Percentiles rank a stretch among this genome's conserved stretches.
Conservation (phyloP, 1,284 basidiomycete species). For the Ustanciosporium gigantosporum region DNA sequence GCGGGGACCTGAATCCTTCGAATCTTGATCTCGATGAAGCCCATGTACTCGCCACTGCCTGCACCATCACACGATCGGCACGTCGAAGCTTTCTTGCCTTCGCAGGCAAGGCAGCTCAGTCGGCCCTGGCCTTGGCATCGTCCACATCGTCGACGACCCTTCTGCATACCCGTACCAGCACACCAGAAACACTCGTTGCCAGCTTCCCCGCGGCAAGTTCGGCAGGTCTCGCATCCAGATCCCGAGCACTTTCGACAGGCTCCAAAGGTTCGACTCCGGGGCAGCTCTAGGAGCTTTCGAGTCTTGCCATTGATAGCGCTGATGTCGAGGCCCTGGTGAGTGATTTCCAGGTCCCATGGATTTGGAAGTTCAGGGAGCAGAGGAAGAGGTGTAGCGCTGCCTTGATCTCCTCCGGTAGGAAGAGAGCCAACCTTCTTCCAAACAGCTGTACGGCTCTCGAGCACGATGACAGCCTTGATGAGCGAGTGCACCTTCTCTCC, state of each 20-base stretch:
- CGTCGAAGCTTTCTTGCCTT: conserved; percentile 26
- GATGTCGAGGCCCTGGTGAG: conserved; percentile 36
- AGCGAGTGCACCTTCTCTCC: conserved; percentile 37
- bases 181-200: conserved; percentile 53
- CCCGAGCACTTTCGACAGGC: conserved; percentile 40
- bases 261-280: conserved; percentile 14
- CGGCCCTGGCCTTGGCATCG: conserved; percentile 40
- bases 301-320: conserved; percentile 35
- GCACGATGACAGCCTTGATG: conserved; percentile 39
- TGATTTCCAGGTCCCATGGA: conserved; percentile 41
- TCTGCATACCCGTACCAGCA: conserved; percentile 36
- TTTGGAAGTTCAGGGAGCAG: conserved; percentile 41
- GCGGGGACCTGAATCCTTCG: conserved; percentile 42
- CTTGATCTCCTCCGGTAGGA: not conserved
- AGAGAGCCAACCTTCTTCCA: conserved; percentile 33
- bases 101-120: conserved; percentile 36
- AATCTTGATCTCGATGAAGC: conserved; percentile 45
- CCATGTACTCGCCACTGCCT: conserved; percentile 33
- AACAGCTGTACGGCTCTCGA: conserved; percentile 32
- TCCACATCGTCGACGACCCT: conserved; percentile 39
- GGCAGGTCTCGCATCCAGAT: conserved; percentile 27
- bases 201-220: conserved; percentile 34
- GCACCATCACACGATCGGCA: conserved; percentile 42
- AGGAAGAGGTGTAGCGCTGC: conserved; percentile 1
- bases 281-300: conserved; percentile 45